Percentiles rank a stretch among this genome's conserved stretches.
phyloP scores from a whole-genome alignment of 2,329 filamentous ascomycete genomes.

The Scolecobasidium constrictum region DNA sequence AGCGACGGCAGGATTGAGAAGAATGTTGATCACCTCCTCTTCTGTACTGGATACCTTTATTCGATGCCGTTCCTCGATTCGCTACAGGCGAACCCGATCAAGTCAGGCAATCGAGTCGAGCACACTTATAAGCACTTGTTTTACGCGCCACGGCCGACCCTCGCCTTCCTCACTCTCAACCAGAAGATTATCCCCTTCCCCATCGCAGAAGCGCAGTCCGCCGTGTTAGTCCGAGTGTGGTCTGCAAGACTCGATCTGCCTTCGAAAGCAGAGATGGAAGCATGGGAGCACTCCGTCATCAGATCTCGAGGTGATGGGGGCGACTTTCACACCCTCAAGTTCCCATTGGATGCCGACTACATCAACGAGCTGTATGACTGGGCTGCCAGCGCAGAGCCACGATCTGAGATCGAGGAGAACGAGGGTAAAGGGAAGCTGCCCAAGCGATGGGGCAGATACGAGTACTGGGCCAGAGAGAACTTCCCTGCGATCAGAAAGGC shows the following conservation, averaged over 20 bases:
- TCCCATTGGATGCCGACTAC: conserved; percentile 54
- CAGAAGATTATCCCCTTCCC: conserved; percentile 86
- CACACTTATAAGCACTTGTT: conserved; percentile 74
- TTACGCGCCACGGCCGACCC: conserved; percentile 61
- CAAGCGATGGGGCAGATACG: conserved; percentile 58
- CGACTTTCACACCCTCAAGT: conserved; percentile 44
- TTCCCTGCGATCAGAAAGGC: conserved; percentile 60
- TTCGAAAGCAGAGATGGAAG: conserved; percentile 48
- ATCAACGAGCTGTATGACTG: conserved; percentile 60
- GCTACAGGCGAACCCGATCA: conserved; percentile 35
- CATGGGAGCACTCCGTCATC: conserved; percentile 47
- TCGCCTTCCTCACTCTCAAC: conserved; percentile 66
- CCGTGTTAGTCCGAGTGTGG: conserved; percentile 67
- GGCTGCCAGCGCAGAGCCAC: conserved; percentile 35
- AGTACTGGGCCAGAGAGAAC: conserved; percentile 60
- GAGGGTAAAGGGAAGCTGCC: conserved; percentile 51
- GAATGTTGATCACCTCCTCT: conserved; percentile 66
- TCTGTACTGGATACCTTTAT: conserved; percentile 85
- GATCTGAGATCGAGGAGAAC: conserved; percentile 28
- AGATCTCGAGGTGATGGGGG: conserved; percentile 35
- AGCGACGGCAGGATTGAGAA: conserved; percentile 52
- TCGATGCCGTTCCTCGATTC: conserved; percentile 60
- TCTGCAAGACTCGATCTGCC: conserved; percentile 60
- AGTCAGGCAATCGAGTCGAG: conserved; percentile 52
- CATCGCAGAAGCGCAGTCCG: conserved; percentile 65